These are phyloP conservation scores for Umbilicus rupestris DNA, from an alignment of 164 flowering plant genomes.

Conservation along the genomic window DNA sequence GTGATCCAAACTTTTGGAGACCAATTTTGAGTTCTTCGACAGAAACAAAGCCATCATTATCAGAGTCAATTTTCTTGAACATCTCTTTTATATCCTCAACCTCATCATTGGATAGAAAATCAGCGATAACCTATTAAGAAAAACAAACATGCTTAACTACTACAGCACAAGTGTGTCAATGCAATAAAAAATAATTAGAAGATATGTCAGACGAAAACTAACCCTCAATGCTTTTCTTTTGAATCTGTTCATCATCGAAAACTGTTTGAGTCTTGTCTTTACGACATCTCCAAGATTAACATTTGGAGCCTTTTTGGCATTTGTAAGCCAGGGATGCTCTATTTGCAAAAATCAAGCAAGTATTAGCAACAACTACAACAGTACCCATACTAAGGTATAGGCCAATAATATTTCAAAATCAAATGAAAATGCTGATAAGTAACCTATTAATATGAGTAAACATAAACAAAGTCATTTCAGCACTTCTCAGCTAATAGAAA, in stretches of 20 bases:
- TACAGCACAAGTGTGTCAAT: no score
- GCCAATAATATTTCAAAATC: no score
- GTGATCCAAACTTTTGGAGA: constrained; percentile 84
- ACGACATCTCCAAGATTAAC: constrained; percentile 94
- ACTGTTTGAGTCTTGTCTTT: constrained; percentile 87
- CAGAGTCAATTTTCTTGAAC: constrained; percentile 86
- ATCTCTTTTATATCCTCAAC: constrained; percentile 85
- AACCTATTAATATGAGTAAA: no score
- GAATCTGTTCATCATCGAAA: constrained; percentile 89
- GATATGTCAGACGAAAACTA: constrained; percentile 14
- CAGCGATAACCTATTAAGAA: constrained; percentile 71
- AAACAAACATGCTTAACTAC: not conserved
- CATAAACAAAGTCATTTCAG: no score
- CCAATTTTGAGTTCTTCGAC: constrained; percentile 77
- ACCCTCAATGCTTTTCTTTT: constrained; percentile 91
- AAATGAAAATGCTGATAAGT: no score
- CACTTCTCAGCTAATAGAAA: no score
- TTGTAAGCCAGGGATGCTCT: constrained; percentile 96
- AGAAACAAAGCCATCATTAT: constrained; percentile 76
- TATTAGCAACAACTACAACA: no score
- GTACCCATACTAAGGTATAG: no score
- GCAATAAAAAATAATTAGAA: not conserved
- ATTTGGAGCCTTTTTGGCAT: constrained; percentile 93
- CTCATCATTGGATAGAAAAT: constrained; percentile 77
- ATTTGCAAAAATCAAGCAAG: constrained; percentile 1